Evolutionary conservation across 345 rosid species (phyloP), one percentile per base, ranked within the genome.

Genomic region (Brassica carinata): DNA sequence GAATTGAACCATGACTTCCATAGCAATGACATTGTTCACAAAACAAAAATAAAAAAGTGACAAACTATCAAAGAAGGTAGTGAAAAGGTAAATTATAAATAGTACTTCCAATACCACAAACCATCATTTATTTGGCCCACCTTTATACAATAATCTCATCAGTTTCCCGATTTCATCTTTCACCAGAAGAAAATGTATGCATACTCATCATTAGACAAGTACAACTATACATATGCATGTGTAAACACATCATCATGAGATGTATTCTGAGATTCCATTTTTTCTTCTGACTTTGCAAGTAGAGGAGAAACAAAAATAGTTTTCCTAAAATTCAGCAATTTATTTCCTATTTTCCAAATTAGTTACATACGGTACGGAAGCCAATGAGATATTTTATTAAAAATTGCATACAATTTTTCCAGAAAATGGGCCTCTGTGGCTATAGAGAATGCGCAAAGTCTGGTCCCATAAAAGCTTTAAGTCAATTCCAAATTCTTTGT

Each of bases 381-480:
- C 63, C 59, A 71, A 40, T 36, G 76, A 75, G 72, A 74, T 63
- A 68, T 33, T 67, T 48, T 23, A 23, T 11, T 73, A 57, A 48
- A 80, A 74, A 68, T 14, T 59, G 76, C 77, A 65, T 76, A 81
- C 73, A 81, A 27, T 51, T 15, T 34, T 63, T 81, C 31, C 38
- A 51, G 71, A 63, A 69, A 69, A 14, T 11, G 38, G 33, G 70
- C 74, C 31, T 76, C 74, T 71, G 71, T 58, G 80, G 86, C 76
- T 73, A 79, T 63, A 63, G 70, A 71, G 64, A 70, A 78, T 53
- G 58, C 65, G 8, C 73, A 76, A 71, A 76, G 62, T 76, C 80
- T 76, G 74, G 84, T 17, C 80, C 81, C 84, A 86, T 34, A 15
- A 31, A 74, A 79, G 73, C 51, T 74, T 72, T 33, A 43, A 72